Evolutionary conservation across 73 alveolate species (phyloP), one percentile per base, ranked within the genome.

Genomic region (Paramecium pentaurelia): DNA sequence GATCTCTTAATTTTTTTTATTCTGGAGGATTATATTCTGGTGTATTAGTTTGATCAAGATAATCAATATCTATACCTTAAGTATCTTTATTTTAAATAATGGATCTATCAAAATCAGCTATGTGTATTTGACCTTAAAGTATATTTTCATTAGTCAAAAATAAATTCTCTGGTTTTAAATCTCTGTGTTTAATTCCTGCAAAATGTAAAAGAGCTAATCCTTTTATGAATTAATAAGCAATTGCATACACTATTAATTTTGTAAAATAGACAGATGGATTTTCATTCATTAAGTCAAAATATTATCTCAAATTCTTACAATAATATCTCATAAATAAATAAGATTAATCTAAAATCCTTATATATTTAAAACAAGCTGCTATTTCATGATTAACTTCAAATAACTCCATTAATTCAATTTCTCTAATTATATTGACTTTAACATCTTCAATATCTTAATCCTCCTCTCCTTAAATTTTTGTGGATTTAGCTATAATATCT

Each of bases 121-220:
- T 64, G 30, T 64, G 84, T 28, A 64, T 34, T 64, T 64, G 16
- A 14, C 84, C 86, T 77, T 94, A 92, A 5, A 94, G 27, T 71
- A 86, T 80, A 77, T 49, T 92, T 18, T 92, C 96, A 8, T 95
- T 95, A 51, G 84, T 64, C 27, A 96, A 95, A 59, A 96, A 89
- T 14, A 96, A 77, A 90, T 96, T 96, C 70, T 96, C 98, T 10
- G 98, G 98, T 51, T 96, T 96, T 58, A 96, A 88, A 71, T 96
- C 98, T 32, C 98, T 91, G 68, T 96, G 97, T 12, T 38, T 36
- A 7, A 75, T 75, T 36, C 88, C 88, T 75, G 84, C 84, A 11
- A 12, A 14, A 64, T 64, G 84, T 14, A 64, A 34, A 1, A 64
- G 30, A 12, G 28, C 47, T 64, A 64, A 64, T 64, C 84, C 84